phyloP scores from a whole-genome alignment of 208 protist genomes.

The Strigomonas culicis region DNA sequence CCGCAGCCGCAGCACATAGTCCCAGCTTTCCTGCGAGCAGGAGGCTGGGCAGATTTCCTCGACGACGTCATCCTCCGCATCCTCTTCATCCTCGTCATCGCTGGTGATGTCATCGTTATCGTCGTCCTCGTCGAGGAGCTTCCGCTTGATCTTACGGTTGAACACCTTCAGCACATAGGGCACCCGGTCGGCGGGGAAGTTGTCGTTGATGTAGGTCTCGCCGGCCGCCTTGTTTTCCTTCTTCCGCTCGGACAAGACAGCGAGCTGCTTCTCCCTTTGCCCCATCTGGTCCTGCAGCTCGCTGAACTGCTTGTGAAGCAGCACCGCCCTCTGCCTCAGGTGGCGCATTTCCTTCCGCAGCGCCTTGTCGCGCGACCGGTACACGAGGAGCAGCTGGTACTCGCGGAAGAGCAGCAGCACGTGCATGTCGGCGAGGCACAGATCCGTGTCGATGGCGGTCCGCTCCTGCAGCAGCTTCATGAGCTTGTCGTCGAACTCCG shows the following conservation, averaged over 20 bases:
- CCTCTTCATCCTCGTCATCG: constrained; percentile 75
- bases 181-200: constrained; percentile 63
- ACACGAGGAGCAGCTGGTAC: constrained; percentile 93
- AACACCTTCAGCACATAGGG: constrained; percentile 88
- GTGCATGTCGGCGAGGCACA: constrained; percentile 91
- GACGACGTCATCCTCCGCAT: constrained; percentile 88
- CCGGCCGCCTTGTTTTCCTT: constrained; percentile 73
- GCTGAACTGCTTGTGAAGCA: constrained; percentile 53
- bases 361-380: constrained; percentile 86
- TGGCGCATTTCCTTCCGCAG: constrained; percentile 57
- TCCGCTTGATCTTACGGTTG: constrained; percentile 92
- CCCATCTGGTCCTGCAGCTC: constrained; percentile 50
- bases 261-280: constrained; percentile 47
- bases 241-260: constrained; percentile 58
- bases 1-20: constrained; percentile 82
- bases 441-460: constrained; percentile 87
- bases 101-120: constrained; percentile 82
- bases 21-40: constrained; percentile 84
- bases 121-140: constrained; percentile 49
- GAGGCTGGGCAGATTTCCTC: constrained; percentile 90
- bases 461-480: constrained; percentile 78
- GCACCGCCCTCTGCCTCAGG: constrained; percentile 53
- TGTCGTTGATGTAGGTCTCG: constrained; percentile 78
- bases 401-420: constrained; percentile 94
- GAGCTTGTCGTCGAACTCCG: constrained; percentile 76